Evolutionary conservation across 2,329 filamentous ascomycete genomes (phyloP).

Genomic region (Xylaria polymorpha): DNA sequence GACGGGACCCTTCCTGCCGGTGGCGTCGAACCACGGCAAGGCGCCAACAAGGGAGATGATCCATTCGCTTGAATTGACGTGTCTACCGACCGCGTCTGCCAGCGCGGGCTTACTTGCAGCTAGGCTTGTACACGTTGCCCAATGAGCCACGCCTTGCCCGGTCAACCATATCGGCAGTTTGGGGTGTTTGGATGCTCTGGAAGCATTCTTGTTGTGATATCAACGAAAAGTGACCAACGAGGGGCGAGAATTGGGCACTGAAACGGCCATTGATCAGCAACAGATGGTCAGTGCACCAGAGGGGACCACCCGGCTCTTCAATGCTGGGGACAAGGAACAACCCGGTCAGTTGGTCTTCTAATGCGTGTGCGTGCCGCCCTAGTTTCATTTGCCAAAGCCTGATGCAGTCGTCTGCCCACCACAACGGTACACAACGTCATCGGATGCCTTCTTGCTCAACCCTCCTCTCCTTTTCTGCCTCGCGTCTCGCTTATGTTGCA

Average conservation of each 20-base stretch:
- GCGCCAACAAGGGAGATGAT: constrained; percentile 9
- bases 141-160: constrained; percentile 32
- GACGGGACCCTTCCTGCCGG: constrained; percentile 15
- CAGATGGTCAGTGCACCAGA: constrained; percentile 29
- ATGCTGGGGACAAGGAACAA: constrained; percentile 20
- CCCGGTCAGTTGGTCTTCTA: constrained; percentile 30
- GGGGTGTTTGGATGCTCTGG: constrained; percentile 21
- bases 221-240: constrained; percentile 29
- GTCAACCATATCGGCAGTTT: constrained; percentile 16
- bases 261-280: constrained; percentile 31
- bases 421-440: constrained; percentile 34
- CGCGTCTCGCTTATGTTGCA: constrained; percentile 15
- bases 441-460: constrained; percentile 34
- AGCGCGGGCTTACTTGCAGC: constrained; percentile 34
- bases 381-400: constrained; percentile 32
- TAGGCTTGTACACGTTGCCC: constrained; percentile 37
- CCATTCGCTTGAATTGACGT: constrained; percentile 28
- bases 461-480: constrained; percentile 29
- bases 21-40: constrained; percentile 28
- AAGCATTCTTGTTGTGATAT: constrained; percentile 25
- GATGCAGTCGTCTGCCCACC: constrained; percentile 39
- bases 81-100: constrained; percentile 23
- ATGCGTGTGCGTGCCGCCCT: background rate
- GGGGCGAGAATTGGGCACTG: constrained; percentile 29
- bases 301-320: background rate